Conservation (phyloP, 495 filamentous ascomycete species). For the Penicillium flavigenum region DNA sequence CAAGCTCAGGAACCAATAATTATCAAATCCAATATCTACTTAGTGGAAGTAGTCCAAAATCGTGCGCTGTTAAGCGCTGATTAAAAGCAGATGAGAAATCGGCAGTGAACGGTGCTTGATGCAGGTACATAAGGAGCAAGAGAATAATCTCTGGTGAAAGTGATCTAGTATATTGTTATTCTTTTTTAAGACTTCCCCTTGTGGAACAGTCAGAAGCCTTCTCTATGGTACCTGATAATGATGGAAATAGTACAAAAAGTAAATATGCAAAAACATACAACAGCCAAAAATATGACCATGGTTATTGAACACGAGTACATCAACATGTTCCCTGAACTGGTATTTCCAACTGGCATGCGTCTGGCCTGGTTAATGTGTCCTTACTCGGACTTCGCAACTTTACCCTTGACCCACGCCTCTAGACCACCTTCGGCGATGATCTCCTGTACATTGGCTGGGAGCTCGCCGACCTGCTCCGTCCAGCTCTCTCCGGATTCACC, state of each 20-base stretch:
- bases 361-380: background rate
- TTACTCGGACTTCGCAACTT: conserved; percentile 43
- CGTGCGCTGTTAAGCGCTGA: too few relatives aligned
- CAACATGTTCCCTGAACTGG: background rate
- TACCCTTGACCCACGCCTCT: conserved; percentile 80
- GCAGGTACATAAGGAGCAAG: background rate
- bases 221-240: background rate
- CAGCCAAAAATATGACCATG: background rate
- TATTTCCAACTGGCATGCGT: background rate
- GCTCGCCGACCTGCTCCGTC: conserved; percentile 79
- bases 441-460: conserved; percentile 87
- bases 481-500: conserved; percentile 61
- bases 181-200: background rate
- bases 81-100: too few relatives aligned
- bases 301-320: background rate
- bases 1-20: too few relatives aligned
- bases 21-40: too few relatives aligned
- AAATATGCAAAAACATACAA: background rate
- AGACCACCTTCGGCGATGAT: conserved; percentile 75
- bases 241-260: conserved; percentile 1
- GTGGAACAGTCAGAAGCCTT: background rate
- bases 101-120: too few relatives aligned
- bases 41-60: too few relatives aligned
- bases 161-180: background rate
- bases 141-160: background rate